Conservation (phyloP, 768 basidiomycete genomes). For the Lentinula lateritia region DNA sequence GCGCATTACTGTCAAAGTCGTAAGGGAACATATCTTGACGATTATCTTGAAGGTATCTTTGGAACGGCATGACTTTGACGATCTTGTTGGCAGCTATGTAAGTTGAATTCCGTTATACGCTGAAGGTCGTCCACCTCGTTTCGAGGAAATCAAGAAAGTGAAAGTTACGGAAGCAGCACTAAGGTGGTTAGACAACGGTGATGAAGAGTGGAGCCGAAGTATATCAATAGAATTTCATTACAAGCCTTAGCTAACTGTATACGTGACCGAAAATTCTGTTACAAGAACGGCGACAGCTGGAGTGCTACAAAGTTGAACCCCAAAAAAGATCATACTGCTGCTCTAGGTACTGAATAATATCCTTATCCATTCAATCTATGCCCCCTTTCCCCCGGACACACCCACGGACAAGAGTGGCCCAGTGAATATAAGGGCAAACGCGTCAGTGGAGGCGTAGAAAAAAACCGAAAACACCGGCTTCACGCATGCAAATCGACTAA, state of each 20-base stretch:
- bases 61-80: constrained; percentile 32
- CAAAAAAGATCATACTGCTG: background rate
- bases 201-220: background rate
- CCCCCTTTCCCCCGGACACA: constrained; percentile 83
- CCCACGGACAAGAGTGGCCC: constrained; percentile 34
- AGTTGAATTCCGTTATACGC: too few species aligned
- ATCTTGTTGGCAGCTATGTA: background rate
- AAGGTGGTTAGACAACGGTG: background rate
- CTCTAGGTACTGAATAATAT: background rate
- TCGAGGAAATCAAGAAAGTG: background rate
- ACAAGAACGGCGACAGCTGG: background rate
- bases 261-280: background rate
- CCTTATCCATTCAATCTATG: constrained; percentile 45
- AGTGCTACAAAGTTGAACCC: background rate
- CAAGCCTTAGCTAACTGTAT: background rate
- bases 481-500: background rate
- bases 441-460: too few species aligned
- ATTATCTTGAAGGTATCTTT: constrained; percentile 29
- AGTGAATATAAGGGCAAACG: constrained; percentile 35
- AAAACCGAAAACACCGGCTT: constrained; percentile 1
- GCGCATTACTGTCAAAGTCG: constrained; percentile 6
- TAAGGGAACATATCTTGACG: constrained; percentile 10
- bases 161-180: background rate
- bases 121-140: background rate
- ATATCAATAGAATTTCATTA: background rate